phyloP scores from a whole-genome alignment of 2,329 filamentous ascomycete species.

The Penicillium digitatum region DNA sequence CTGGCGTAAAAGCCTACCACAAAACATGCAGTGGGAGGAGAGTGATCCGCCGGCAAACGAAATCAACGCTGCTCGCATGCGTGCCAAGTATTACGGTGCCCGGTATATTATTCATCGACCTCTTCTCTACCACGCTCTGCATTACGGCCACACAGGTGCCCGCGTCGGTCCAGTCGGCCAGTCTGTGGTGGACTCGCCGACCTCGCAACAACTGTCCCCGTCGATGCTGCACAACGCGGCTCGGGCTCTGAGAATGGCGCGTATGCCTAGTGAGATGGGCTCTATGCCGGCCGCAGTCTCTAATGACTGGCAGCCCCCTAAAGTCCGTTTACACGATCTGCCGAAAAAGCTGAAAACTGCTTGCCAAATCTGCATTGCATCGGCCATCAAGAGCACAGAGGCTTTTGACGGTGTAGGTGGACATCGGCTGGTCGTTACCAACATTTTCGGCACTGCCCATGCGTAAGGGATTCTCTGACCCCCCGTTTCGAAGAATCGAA shows the following conservation, averaged over 20 bases:
- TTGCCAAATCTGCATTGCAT: conserved; percentile 3
- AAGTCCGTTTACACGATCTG: conserved; percentile 23
- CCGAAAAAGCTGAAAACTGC: conserved; percentile 39
- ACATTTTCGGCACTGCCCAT: conserved; percentile 10
- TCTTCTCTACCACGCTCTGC: conserved; percentile 61
- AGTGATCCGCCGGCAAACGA: conserved; percentile 67
- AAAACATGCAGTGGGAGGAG: conserved; percentile 59
- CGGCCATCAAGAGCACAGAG: conserved; percentile 3
- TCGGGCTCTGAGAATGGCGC: conserved; percentile 30
- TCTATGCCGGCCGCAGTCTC: conserved; percentile 19
- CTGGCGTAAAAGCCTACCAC: conserved; percentile 53
- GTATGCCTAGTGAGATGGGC: conserved; percentile 35
- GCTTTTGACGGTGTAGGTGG: conserved; percentile 6
- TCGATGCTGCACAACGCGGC: conserved; percentile 26
- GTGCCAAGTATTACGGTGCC: conserved; percentile 93
- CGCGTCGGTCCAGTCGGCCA: conserved; percentile 13
- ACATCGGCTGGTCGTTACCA: conserved; percentile 7
- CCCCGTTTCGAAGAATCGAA: background rate
- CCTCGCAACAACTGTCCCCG: conserved; percentile 38
- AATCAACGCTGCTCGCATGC: conserved; percentile 76
- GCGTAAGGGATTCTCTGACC: background rate
- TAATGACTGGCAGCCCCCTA: conserved; percentile 19
- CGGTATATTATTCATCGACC: conserved; percentile 84
- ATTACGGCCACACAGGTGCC: conserved; percentile 45
- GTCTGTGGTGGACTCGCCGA: conserved; percentile 32